Percentiles rank a stretch among this genome's conserved stretches.
These are phyloP conservation scores for Escallonia rubra DNA, from an alignment of 129 eudicot genomes.

Conservation along the genomic window DNA sequence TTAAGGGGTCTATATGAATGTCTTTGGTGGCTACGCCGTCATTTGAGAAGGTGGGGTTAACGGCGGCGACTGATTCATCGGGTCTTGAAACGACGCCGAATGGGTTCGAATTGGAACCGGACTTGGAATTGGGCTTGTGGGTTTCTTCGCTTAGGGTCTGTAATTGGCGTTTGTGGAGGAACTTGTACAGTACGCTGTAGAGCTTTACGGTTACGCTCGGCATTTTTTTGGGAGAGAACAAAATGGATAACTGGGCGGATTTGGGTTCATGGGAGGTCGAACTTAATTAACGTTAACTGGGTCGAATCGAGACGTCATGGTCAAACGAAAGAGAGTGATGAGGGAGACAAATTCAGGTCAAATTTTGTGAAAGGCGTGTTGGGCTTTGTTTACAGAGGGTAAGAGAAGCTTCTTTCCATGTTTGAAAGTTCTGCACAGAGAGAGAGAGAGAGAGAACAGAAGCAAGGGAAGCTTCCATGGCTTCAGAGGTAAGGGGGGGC, in stretches of 20 bases:
- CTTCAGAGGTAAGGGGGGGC: too few species aligned
- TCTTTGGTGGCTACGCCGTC: conserved; percentile 89
- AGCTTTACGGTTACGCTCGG: conserved; percentile 58
- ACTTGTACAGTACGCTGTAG: conserved; percentile 70
- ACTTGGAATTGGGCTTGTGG: conserved; percentile 1
- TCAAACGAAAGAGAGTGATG: not conserved
- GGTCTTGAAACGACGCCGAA: conserved; percentile 62
- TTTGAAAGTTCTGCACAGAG: too few species aligned
- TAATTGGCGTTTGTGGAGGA: conserved; percentile 54
- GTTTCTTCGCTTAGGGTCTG: conserved; percentile 35
- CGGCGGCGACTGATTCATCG: conserved; percentile 53
- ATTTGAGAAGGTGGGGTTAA: conserved; percentile 62
- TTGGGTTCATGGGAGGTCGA: not conserved
- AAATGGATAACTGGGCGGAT: not conserved
- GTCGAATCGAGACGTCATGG: not conserved
- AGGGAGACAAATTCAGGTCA: conserved; percentile 31
- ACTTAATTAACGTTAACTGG: conserved; percentile 16
- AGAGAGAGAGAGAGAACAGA: too few species aligned
- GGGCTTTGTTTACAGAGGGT: not conserved
- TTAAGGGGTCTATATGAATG: conserved; percentile 63
- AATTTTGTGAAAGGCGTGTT: conserved; percentile 22
- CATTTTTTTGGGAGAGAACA: conserved; percentile 27
- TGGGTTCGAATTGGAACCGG: conserved; percentile 1
- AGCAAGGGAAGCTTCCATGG: too few species aligned
- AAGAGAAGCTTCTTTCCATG: not conserved